Conservation (phyloP, 108 stramenopile species). For the Nannochloropsis gaditana region DNA sequence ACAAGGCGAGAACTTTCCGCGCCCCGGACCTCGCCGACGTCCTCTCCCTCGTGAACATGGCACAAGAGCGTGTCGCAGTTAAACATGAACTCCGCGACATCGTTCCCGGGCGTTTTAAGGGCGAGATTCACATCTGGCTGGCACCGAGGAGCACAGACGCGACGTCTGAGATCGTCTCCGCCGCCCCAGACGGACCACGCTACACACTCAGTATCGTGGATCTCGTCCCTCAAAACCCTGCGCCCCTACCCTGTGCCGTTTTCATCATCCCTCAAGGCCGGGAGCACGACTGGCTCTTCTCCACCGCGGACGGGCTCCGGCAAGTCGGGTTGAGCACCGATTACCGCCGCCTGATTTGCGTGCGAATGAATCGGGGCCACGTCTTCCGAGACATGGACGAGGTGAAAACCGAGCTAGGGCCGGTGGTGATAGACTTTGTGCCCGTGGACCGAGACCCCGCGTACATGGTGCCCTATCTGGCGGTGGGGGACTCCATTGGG, state of each 20-base stretch:
- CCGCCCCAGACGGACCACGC: not conserved
- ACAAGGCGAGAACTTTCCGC: not conserved
- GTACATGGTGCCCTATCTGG: slow-evolving; percentile 23
- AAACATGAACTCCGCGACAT: not conserved
- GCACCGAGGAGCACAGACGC: not conserved
- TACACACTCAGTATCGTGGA: slow-evolving; percentile 16
- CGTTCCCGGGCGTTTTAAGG: slow-evolving; percentile 1
- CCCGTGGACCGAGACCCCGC: slow-evolving; percentile 29
- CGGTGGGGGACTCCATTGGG: slow-evolving; percentile 31
- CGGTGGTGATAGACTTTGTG: slow-evolving; percentile 37
- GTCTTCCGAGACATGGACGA: slow-evolving; percentile 30
- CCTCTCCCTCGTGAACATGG: not conserved
- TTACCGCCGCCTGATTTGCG: slow-evolving; percentile 39
- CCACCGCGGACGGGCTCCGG: slow-evolving; percentile 38
- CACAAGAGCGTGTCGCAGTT: not conserved
- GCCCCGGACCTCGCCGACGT: not conserved
- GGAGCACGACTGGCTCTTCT: slow-evolving; percentile 47
- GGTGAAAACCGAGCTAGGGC: slow-evolving; percentile 44
- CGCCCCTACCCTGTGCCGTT: slow-evolving; percentile 42
- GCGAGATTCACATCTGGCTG: not conserved
- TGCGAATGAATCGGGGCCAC: slow-evolving; percentile 47
- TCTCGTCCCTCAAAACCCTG: not conserved
- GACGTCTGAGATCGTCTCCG: not conserved
- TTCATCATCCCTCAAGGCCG: slow-evolving; percentile 47
- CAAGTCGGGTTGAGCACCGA: slow-evolving; percentile 21